Conservation (phyloP, 345 rosid genomes). For the Euphorbia tirucalli region DNA sequence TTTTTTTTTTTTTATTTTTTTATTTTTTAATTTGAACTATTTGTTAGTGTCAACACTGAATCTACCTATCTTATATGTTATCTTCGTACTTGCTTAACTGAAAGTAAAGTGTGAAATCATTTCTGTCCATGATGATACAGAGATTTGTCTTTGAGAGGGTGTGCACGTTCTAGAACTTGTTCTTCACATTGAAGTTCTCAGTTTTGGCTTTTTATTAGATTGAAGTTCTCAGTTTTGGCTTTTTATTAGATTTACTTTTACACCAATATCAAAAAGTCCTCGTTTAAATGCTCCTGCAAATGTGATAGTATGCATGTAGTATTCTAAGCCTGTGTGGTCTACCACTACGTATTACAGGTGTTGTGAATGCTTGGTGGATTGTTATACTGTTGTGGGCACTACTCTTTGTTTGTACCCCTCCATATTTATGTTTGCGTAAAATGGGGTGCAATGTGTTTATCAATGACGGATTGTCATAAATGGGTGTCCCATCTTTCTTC, state of each 20-base stretch:
- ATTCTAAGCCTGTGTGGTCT: background rate
- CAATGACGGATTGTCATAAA: background rate
- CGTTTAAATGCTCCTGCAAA: background rate
- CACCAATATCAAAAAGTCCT: too few relatives aligned
- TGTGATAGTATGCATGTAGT: background rate
- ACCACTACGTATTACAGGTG: too few relatives aligned
- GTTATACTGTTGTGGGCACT: too few relatives aligned
- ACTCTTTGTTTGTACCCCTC: background rate
- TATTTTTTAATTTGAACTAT: background rate
- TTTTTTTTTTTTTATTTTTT: too few relatives aligned
- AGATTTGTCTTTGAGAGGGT: background rate
- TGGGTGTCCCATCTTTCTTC: background rate
- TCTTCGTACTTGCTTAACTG: background rate
- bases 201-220: background rate
- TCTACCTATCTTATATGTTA: background rate
- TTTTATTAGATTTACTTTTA: background rate
- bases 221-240: background rate
- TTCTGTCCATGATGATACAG: background rate
- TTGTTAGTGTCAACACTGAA: background rate
- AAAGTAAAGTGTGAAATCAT: background rate
- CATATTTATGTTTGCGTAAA: background rate
- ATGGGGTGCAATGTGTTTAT: background rate
- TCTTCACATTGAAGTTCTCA: background rate
- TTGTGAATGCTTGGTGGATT: too few relatives aligned
- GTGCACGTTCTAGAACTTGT: conserved; percentile 3